phyloP scores from a whole-genome alignment of 495 filamentous ascomycete species.

The Podospora pseudocomata region DNA sequence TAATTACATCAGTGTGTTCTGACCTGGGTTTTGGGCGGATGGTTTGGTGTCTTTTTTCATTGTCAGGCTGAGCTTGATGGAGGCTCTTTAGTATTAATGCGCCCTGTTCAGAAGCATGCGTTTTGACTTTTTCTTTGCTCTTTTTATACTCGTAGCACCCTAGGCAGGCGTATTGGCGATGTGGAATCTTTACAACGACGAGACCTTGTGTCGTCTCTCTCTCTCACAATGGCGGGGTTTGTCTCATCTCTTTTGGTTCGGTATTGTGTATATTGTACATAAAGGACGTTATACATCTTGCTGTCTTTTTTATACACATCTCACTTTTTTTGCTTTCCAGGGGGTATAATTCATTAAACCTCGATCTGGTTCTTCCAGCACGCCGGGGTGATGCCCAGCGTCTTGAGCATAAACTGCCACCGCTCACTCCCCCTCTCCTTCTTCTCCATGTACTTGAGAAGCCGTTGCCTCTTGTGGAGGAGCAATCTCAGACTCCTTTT shows the following conservation, averaged over 20 bases:
- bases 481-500: conserved; percentile 83
- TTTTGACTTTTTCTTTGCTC: conserved; percentile 9
- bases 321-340: background rate
- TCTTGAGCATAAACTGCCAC: conserved; percentile 79
- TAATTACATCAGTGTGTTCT: conserved; percentile 97
- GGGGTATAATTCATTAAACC: conserved; percentile 45
- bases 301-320: conserved; percentile 8
- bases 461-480: conserved; percentile 84
- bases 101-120: conserved; percentile 15
- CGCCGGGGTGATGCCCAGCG: conserved; percentile 77
- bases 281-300: conserved; percentile 27
- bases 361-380: conserved; percentile 85
- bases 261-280: conserved; percentile 35
- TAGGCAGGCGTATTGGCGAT: conserved; percentile 27
- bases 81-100: conserved; percentile 33
- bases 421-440: conserved; percentile 88
- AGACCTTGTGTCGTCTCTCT: background rate
- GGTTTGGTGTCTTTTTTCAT: background rate
- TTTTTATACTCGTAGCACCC: background rate
- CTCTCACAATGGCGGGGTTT: background rate
- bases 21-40: conserved; percentile 12
- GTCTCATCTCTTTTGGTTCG: conserved; percentile 13
- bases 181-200: background rate
- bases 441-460: conserved; percentile 75
- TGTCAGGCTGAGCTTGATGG: conserved; percentile 10